Base-by-base conservation (phyloP, 2,329 filamentous ascomycete genomes). In the Colletotrichum tamarilloi region DNA sequence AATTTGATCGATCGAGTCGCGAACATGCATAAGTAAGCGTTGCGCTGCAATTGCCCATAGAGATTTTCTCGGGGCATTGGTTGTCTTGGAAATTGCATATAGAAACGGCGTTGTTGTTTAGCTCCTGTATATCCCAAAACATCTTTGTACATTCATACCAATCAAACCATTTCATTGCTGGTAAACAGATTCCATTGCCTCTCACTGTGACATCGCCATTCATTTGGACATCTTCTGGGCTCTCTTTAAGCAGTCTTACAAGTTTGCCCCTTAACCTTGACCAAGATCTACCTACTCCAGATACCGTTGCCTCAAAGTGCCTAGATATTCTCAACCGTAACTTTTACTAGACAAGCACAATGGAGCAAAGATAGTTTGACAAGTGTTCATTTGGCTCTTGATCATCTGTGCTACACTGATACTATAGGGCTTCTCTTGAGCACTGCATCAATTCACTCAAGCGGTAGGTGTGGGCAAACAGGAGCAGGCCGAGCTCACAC, bases 401-500 rank as follows among this genome's bases (percentile, higher is more conserved):
- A 35, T 35, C 32, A 11, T 12, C 11, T 35, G 32, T 35, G 32
- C 32, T 35, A 35, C 11, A 35, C 32, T 35, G 11, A 35, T 35
- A 35, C 11, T 12, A 35, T 11, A 35, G 32, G 32, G 32, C 32
- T 35, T 35, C 12, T 35, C 32, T 35, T 12, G 32, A 35, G 11
- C 32, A 35, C 11, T 35, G 4, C 2, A 35, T 35, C 32, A 35
- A 12, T 35, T 11, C 19, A 5, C 38, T 53, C 14, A 72, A 7
- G 73, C 68, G 30, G 76, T 76, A 6, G 76, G 71, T 7, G 76
- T 76, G 1, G 76, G 76, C 67, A 77, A 46, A 72, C 76, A 77
- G 2, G 76, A 76, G 72, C 76, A 77, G n/a, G 76, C 76, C 7
- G 75, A 76, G 56, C 75, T 76, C 19, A 75, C 76, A 30, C 76